Conservation (phyloP, 352 stramenopile genomes). For the Phytophthora aleatoria region DNA sequence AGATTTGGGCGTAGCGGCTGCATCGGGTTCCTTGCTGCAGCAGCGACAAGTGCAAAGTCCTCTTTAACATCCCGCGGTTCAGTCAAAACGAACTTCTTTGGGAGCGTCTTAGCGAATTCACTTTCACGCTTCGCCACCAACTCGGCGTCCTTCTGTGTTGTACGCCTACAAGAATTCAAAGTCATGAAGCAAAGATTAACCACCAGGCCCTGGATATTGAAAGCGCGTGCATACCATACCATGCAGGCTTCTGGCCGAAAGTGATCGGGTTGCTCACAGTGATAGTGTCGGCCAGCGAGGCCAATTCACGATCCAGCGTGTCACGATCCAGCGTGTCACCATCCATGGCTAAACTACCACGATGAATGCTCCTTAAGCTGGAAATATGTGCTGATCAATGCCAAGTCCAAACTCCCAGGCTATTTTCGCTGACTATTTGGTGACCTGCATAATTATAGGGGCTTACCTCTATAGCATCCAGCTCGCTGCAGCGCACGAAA, state of each 20-base stretch:
- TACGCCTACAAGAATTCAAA: constrained; percentile 48
- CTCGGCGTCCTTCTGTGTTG: constrained; percentile 45
- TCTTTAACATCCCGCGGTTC: constrained; percentile 48
- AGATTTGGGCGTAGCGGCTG: constrained; percentile 54
- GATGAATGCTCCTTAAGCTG: not conserved
- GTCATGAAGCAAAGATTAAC: constrained; percentile 2
- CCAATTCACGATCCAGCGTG: constrained; percentile 70
- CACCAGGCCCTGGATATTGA: not conserved
- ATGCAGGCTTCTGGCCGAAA: constrained; percentile 70
- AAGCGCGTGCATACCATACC: constrained; percentile 40
- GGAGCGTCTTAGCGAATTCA: constrained; percentile 56
- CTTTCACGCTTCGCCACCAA: constrained; percentile 44
- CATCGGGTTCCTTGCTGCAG: constrained; percentile 55
- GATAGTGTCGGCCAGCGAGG: constrained; percentile 71
- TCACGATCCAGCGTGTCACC: constrained; percentile 58
- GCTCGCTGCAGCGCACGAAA: constrained; percentile 1
- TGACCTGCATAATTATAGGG: constrained; percentile 18
- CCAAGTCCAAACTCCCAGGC: not conserved
- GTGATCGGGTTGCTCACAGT: constrained; percentile 81
- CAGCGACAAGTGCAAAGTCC: constrained; percentile 52
- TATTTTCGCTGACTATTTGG: constrained; percentile 24
- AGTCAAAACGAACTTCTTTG: constrained; percentile 71
- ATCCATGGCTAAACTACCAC: constrained; percentile 13
- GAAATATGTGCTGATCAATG: not conserved
- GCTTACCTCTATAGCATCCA: not conserved